Conservation (phyloP, 306 rosid species). For the Gastrolobium bilobum region DNA sequence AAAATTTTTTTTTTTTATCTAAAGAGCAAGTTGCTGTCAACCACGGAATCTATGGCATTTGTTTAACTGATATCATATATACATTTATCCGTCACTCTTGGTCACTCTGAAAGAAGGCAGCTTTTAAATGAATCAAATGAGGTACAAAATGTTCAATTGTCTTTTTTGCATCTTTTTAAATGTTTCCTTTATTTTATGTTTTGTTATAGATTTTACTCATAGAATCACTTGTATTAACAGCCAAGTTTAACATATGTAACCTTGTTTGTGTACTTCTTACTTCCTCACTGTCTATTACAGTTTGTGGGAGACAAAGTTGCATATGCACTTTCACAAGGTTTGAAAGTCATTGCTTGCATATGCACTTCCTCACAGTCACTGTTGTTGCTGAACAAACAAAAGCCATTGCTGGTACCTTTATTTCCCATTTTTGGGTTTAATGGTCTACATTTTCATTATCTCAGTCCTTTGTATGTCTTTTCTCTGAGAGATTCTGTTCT, state of each 20-base stretch:
- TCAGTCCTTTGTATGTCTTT: too few relatives aligned
- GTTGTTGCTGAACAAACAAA: slow-evolving; percentile 90
- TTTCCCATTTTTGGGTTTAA: not conserved
- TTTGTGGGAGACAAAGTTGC: slow-evolving; percentile 93
- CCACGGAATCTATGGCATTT: too few relatives aligned
- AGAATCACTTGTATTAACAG: slow-evolving; percentile 26
- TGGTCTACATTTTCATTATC: too few relatives aligned
- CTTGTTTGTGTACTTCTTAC: not conserved
- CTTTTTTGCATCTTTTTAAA: slow-evolving; percentile 6
- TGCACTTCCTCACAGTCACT: slow-evolving; percentile 63
- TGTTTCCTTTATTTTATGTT: not conserved
- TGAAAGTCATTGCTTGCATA: slow-evolving; percentile 91
- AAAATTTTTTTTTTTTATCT: too few relatives aligned
- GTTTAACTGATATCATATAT: too few relatives aligned
- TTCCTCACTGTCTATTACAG: slow-evolving; percentile 51
- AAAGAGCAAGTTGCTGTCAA: too few relatives aligned
- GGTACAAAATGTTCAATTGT: slow-evolving; percentile 55
- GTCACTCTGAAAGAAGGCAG: slow-evolving; percentile 84
- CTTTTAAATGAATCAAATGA: too few relatives aligned
- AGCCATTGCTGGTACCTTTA: slow-evolving; percentile 76
- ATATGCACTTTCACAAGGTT: slow-evolving; percentile 79
- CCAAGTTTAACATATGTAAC: slow-evolving; percentile 7
- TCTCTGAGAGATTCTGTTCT: slow-evolving; percentile 10
- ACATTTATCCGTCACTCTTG: slow-evolving; percentile 86
- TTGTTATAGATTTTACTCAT: slow-evolving; percentile 1